Evolutionary conservation across 495 filamentous ascomycete species (phyloP), one percentile per base, ranked within the genome.

Genomic region (Collariella sp.): DNA sequence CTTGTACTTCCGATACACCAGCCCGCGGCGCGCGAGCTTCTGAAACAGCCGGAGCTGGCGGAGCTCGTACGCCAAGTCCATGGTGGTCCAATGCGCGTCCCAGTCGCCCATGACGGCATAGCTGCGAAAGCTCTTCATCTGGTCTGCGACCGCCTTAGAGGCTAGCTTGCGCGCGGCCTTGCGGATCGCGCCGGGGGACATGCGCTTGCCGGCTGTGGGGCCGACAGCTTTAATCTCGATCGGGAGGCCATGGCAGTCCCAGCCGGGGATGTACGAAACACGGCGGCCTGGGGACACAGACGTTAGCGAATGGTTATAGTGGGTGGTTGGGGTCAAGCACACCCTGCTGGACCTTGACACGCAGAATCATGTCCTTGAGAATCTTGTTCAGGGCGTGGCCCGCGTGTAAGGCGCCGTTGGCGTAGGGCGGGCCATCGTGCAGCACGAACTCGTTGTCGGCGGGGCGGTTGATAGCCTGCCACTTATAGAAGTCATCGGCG

Each of bases 371-470:
- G 66, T 99, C 93, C 76, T 99, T 99, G 45, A 95, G 71, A 53
- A 97, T 86, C 67, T 99, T 99, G 70, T 99, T 99, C 49, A 99
- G 73, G 24, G 93, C 94, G 77, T 99, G 93, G n/a, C 93, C 93
- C 56, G 95, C 80, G 66, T 99, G 93, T 3, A 99, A 76, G n/a
- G 74, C 77, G 29, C 94, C 93, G 66, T 99, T 99, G 44, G 93
- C 93, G 67, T 97, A 99, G 0, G 94, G 93, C 1, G 93, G 93
- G 1, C 93, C 93, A 83, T 99, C 93, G 70, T 97, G 91, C 11
- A 99, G 76, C 11, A 90, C 73, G 61, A 96, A 97, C 11, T 76
- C 70, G 44, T 79, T 68, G 35, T 78, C 68, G 45, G 73, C 74
- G 45, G 82, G 76, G 46, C 83, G 74, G 36, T 78, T 78, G 56